These are phyloP conservation scores for Linnemannia zychae DNA, from an alignment of 192 early-diverging fungal species.

Conservation along the genomic window DNA sequence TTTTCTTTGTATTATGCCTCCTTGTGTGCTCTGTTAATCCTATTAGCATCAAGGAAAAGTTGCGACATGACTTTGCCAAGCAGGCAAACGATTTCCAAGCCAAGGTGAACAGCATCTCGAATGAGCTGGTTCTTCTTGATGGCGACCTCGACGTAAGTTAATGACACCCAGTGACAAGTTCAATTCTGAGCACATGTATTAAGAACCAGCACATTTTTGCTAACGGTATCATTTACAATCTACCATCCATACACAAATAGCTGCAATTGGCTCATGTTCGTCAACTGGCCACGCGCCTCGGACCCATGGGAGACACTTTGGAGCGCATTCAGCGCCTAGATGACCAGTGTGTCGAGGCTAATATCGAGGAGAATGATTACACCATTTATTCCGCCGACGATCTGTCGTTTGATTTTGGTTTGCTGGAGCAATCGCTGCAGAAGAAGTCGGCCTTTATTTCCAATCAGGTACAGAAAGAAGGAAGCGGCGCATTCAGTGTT, in stretches of 20 bases:
- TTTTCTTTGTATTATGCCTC: neutral
- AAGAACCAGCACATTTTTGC: neutral
- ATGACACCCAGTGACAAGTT: no score
- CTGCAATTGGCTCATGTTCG: constrained; percentile 72
- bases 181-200: neutral
- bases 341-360: constrained; percentile 81
- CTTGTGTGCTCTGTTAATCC: neutral
- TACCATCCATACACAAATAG: constrained; percentile 2
- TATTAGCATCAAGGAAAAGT: constrained; percentile 81
- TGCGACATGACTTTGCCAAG: constrained; percentile 84
- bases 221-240: neutral
- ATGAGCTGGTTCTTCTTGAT: constrained; percentile 73
- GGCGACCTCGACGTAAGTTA: constrained; percentile 82
- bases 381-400: constrained; percentile 94
- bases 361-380: constrained; percentile 94
- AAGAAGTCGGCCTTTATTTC: constrained; percentile 93
- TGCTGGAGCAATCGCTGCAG: constrained; percentile 83
- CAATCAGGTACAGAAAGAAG: constrained; percentile 77
- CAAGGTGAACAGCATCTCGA: constrained; percentile 78
- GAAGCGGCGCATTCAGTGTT: no score
- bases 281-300: constrained; percentile 64
- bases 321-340: constrained; percentile 73
- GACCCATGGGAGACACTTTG: constrained; percentile 67
- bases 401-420: constrained; percentile 85
- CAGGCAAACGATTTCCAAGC: constrained; percentile 87